A percentile compares a stretch with the other conserved stretches of the same genome.
Conservation (phyloP, 345 rosid genomes). For the Arabis hirsuta region DNA sequence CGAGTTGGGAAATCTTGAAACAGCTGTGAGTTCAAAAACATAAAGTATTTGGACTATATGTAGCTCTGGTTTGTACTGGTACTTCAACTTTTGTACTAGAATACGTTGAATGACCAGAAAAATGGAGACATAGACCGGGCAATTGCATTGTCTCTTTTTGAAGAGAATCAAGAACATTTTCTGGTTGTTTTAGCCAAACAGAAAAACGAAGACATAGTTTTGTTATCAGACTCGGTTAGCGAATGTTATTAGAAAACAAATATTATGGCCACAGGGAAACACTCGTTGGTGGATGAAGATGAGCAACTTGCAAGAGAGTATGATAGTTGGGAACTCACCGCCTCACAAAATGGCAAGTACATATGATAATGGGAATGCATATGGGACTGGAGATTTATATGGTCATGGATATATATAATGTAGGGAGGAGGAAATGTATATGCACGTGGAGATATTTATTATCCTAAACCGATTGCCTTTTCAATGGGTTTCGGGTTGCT, state of each 20-base stretch:
- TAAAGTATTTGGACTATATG: not conserved
- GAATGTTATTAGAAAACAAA: not conserved
- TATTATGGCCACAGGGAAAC: constrained; percentile 51
- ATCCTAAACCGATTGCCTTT: constrained; percentile 57
- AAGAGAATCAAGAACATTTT: constrained; percentile 57
- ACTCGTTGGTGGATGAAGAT: constrained; percentile 63
- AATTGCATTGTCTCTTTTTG: constrained; percentile 78
- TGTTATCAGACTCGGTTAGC: constrained; percentile 3
- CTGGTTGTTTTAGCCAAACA: not conserved
- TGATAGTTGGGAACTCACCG: constrained; percentile 66
- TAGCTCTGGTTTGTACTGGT: constrained; percentile 8
- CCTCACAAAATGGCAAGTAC: constrained; percentile 37
- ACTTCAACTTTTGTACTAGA: constrained; percentile 46
- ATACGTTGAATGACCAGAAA: constrained; percentile 55
- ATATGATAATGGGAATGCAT: constrained; percentile 44
- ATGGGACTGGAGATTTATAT: constrained; percentile 40
- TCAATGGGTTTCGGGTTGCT: constrained; percentile 73
- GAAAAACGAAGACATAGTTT: not conserved
- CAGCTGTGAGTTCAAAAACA: not conserved
- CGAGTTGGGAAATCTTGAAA: not conserved
- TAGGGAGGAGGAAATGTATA: constrained; percentile 44
- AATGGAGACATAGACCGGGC: constrained; percentile 85
- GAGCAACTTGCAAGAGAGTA: constrained; percentile 96
- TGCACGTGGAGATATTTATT: constrained; percentile 54
- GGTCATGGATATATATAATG: constrained; percentile 49